phyloP scores from a whole-genome alignment of 2,329 filamentous ascomycete species.

The Cryoendolithus antarcticus region DNA sequence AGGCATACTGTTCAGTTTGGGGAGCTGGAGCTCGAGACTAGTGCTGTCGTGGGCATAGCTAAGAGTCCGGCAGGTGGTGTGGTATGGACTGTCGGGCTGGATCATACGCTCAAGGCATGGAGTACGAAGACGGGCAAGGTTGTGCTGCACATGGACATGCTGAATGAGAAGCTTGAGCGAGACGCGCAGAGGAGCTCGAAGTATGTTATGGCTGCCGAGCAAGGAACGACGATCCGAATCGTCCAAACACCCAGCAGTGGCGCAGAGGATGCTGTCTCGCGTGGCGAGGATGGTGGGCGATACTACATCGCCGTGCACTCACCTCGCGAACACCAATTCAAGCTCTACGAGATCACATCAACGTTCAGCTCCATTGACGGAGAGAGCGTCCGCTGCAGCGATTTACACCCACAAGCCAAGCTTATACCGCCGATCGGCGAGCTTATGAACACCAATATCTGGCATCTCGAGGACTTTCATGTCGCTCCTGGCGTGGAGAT shows the following conservation, averaged over 20 bases:
- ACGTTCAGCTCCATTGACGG: constrained; percentile 7
- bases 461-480: constrained; percentile 38
- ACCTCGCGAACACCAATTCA: constrained; percentile 82
- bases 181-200: constrained; percentile 41
- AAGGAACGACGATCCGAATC: constrained; percentile 64
- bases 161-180: constrained; percentile 45
- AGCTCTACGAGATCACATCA: constrained; percentile 67
- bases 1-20: constrained; percentile 52
- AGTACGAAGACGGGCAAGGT: constrained; percentile 72
- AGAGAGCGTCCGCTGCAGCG: constrained; percentile 7
- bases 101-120: constrained; percentile 84
- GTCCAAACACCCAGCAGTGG: constrained; percentile 46
- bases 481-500: constrained; percentile 28
- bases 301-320: constrained; percentile 72
- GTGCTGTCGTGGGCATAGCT: constrained; percentile 50
- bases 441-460: constrained; percentile 38
- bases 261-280: constrained; percentile 24
- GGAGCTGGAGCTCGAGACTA: constrained; percentile 53
- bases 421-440: constrained; percentile 51
- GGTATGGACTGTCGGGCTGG: constrained; percentile 71
- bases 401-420: constrained; percentile 44
- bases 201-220: constrained; percentile 66
- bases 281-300: constrained; percentile 7
- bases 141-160: constrained; percentile 62
- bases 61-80: constrained; percentile 37